Base-by-base conservation (phyloP, 805 yeast genomes). In the Scheffersomyces amazonensis region DNA sequence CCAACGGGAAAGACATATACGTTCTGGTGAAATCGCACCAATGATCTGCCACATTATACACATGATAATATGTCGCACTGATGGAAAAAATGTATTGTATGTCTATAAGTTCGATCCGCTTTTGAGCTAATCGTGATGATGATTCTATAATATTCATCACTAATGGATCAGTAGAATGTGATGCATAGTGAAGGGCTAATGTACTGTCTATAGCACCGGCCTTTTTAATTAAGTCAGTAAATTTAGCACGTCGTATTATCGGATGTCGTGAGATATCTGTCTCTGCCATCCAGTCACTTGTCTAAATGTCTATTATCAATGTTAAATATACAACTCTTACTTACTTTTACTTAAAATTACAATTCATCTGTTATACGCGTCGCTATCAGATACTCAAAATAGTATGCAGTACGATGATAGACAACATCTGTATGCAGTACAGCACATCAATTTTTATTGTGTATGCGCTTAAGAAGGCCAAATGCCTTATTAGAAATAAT, bases 131-230 rank as follows among this genome's bases (percentile, higher is more conserved):
- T 4, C 35, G 18, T 8, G 59, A 45, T 3, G 59, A 57, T 10
- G 50, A 37, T 3, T 44, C 49, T 16, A 59, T 48, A 11, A 60
- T 36, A 19, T 47, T 44, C 16, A 36, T 47, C 9, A 63, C 36
- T 6, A 52, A 23, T 2, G 69, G 60, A 25, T 54, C 50, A 2
- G 62, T 29, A 1, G 60, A 53, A 39, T 62, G 68, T 22, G 48
- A 52, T 11, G 69, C 41, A 35, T 52, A 67, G 42, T 68, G 66
- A 5, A 69, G 51, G 17, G 56, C 50, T 17, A 69, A 42, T 13
- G 52, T 49, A 16, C 54, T 54, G 37, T 68, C 73, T 6, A 67
- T 54, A 8, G 68, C 66, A 25, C 45, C 36, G 16, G 54, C 35
- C 12, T 31, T 39, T 11, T 27, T 16, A 11, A 29, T 20, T 10